Evolutionary conservation across 305 asterid genomes (phyloP), one percentile per base, ranked within the genome.

Genomic region (Fraxinus albicans): DNA sequence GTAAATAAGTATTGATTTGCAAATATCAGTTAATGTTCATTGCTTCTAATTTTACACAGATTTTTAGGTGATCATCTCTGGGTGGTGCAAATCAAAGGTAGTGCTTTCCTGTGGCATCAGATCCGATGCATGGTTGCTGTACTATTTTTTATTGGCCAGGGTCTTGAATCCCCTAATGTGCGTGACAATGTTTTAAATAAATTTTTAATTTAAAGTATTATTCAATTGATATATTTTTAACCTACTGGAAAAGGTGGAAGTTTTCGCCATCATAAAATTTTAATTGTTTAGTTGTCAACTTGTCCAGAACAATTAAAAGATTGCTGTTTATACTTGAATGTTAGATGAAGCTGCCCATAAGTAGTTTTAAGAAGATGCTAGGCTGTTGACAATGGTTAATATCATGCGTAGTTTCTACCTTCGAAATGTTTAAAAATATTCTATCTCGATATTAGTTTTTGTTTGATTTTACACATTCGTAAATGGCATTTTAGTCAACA

Each of bases 21-120:
- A 73, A 77, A 12, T 70, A 44, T 79, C 74, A 25, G 60, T 77
- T 36, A 42, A 72, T 67, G 79, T 82, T 42, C 80, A 79, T 65
- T 79, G 82, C 75, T 87, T 76, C 77, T 77, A 72, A 58, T 82
- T 77, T 79, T 84, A 63, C 85, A 78, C 88, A 94, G 98, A 87
- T 91, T 86, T 83, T 91, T 82, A 36, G 90, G 87, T 77, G 95
- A 93, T 83, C 92, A 90, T 84, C 95, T 94, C 77, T 94, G 97
- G 95, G 92, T 89, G 17, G 83, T 96, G 85, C 91, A 91, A 86
- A 90, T 96, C 84, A 89, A 86, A 91, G 99, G 98, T 76, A 94
- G 97, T 82, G 99, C 98, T 89, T 96, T 96, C 94, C 93, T 96
- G 89, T 96, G 99, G 99, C 99, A 96, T 90, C 99, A 96, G 91